Conservation (phyloP, 2,329 filamentous ascomycete species). For the Lachnellula hyalina region DNA sequence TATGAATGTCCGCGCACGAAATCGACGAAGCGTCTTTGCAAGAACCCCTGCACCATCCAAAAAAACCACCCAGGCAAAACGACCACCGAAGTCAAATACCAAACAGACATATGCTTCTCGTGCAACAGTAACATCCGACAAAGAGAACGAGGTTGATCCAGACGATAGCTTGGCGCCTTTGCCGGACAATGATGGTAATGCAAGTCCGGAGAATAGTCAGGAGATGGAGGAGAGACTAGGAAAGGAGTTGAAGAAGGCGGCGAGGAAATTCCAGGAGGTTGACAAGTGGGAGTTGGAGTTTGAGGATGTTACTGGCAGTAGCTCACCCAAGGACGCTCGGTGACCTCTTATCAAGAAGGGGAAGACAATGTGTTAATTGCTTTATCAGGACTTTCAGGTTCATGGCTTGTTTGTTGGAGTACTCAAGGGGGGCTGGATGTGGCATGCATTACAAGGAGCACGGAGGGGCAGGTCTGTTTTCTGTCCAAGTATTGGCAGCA, state of each 20-base stretch:
- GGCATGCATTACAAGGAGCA: background rate
- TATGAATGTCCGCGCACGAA: slow-evolving; percentile 36
- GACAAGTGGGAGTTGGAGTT: slow-evolving; percentile 64
- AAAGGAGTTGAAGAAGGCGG: slow-evolving; percentile 48
- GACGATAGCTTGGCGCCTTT: slow-evolving; percentile 39
- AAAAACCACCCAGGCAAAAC: slow-evolving; percentile 25
- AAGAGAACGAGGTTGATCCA: slow-evolving; percentile 47
- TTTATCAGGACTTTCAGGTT: background rate
- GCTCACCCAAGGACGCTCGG: slow-evolving; percentile 46
- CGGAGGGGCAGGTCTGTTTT: background rate
- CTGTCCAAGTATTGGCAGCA: background rate
- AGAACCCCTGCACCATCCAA: slow-evolving; percentile 19
- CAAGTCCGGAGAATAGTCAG: slow-evolving; percentile 33
- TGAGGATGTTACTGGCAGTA: slow-evolving; percentile 54
- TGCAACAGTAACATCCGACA: slow-evolving; percentile 40
- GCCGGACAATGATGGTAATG: slow-evolving; percentile 39
- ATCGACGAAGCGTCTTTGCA: slow-evolving; percentile 19
- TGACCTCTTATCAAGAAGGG: slow-evolving; percentile 26
- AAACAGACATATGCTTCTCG: slow-evolving; percentile 45
- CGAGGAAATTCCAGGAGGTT: slow-evolving; percentile 62
- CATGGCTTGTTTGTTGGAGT: background rate
- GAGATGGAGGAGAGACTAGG: slow-evolving; percentile 37
- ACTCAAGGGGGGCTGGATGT: background rate
- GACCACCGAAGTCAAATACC: slow-evolving; percentile 11
- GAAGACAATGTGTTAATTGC: background rate